phyloP scores from a whole-genome alignment of 805 yeast species.

The Zygosaccharomyces kombuchaensis region DNA sequence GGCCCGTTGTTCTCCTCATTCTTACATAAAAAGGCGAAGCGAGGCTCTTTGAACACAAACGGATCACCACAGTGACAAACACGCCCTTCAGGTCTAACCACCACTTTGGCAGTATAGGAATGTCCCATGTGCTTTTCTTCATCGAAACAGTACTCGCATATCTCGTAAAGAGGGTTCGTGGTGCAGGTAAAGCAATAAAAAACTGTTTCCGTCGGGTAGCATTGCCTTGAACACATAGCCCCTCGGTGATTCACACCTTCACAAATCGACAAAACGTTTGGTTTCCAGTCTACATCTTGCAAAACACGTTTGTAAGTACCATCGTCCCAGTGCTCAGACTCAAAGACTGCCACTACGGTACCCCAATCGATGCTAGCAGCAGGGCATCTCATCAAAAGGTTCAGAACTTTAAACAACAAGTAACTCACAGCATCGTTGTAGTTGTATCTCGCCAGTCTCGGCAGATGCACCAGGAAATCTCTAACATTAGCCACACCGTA shows the following conservation, averaged over 20 bases:
- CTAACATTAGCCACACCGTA: conserved; percentile 17
- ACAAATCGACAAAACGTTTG: not conserved
- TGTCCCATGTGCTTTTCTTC: conserved; percentile 70
- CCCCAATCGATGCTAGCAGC: conserved; percentile 23
- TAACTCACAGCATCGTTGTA: conserved; percentile 27
- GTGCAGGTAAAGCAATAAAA: conserved; percentile 35
- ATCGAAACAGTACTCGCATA: conserved; percentile 73
- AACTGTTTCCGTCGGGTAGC: conserved; percentile 29
- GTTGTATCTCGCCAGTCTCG: conserved; percentile 22
- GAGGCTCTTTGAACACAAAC: conserved; percentile 21
- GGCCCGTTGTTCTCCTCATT: conserved; percentile 18
- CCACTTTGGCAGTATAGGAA: conserved; percentile 26
- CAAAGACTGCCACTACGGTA: conserved; percentile 16
- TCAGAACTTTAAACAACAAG: conserved; percentile 28
- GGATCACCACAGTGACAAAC: conserved; percentile 34
- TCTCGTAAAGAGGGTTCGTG: conserved; percentile 31
- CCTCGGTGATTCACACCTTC: conserved; percentile 19
- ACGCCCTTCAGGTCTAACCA: conserved; percentile 30
- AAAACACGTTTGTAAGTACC: conserved; percentile 19
- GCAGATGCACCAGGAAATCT: conserved; percentile 28
- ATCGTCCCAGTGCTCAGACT: conserved; percentile 20
- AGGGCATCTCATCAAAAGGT: conserved; percentile 14
- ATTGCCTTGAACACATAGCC: conserved; percentile 26
- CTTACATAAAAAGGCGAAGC: conserved; percentile 19
- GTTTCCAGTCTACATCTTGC: conserved; percentile 19